Evolutionary conservation across 148 eudicot species (phyloP).

Genomic region (Amaranthus hypochondriacus): DNA sequence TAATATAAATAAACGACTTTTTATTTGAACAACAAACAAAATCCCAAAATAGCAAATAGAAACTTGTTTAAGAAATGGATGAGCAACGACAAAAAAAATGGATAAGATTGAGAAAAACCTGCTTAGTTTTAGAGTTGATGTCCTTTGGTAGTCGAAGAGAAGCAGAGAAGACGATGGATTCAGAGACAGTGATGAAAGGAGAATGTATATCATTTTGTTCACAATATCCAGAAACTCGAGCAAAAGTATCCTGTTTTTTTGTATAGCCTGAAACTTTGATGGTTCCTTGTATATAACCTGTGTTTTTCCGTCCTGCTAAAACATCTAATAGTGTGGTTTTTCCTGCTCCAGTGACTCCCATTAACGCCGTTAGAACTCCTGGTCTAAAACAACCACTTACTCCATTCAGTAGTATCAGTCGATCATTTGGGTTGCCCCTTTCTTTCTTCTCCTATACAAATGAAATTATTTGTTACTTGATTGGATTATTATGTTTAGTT

Average conservation of each 20-base stretch:
- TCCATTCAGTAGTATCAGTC: constrained; percentile 46
- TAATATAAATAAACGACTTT: no score
- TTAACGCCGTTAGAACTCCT: constrained; percentile 31
- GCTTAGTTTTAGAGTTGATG: constrained; percentile 9
- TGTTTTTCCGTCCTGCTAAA: constrained; percentile 35
- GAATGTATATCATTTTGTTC: constrained; percentile 31
- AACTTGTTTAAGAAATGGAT: background rate
- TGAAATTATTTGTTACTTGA: background rate
- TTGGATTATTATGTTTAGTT: no score
- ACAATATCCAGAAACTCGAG: constrained; percentile 35
- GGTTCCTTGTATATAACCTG: constrained; percentile 26
- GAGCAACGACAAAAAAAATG: no score
- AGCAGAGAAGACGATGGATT: constrained; percentile 26
- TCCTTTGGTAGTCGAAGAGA: constrained; percentile 22
- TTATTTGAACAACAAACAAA: background rate
- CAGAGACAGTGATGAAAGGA: constrained; percentile 22
- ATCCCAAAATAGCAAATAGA: background rate
- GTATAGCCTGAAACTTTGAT: constrained; percentile 28
- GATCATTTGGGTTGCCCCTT: constrained; percentile 44
- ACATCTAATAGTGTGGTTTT: constrained; percentile 35
- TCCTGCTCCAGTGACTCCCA: constrained; percentile 39
- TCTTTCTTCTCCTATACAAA: constrained; percentile 59
- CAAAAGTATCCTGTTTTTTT: constrained; percentile 29
- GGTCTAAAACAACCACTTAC: constrained; percentile 32
- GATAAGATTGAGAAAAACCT: background rate